Base-by-base conservation (phyloP, 805 yeast species). In the Wickerhamiella bombiphila region DNA sequence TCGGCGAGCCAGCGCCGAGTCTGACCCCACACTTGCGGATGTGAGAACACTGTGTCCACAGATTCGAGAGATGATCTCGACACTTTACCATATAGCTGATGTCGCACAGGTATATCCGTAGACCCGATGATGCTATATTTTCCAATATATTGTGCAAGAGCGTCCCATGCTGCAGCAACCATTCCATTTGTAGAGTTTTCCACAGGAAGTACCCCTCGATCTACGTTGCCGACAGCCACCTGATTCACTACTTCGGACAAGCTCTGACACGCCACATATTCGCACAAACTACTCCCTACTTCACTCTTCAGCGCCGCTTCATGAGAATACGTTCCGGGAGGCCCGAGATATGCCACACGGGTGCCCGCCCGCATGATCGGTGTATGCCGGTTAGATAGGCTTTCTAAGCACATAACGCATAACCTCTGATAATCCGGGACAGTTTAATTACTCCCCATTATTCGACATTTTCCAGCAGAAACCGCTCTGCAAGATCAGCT, bases 11-110 rank as follows among this genome's bases (percentile, higher is more conserved):
- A 91, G 17, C 61, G 55, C 2, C 68, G 61, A 35, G 81, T 76
- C 55, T 88, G 98, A 7, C 95, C 93, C 98, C 98, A 88, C 0
- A 86, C 98, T 56, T 88, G 98, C 2, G 98, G 96, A 58, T 88
- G 98, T 3, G 95, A 80, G 59, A 80, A 81, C 15, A 88, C 68
- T 22, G 65, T 69, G 13, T 53, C 57, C 36, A 85, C 68, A 11
- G 65, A 54, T 1, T 55, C 45, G 3, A 77, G 46, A 24, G 63
- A 22, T n/a, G n/a, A n/a, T n/a, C n/a, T n/a, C 29, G 42, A 29
- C 6, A 33, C 65, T 44, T 55, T 61, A 3, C 76, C 58, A 42
- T 76, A 61, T 28, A 88, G 63, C 54, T 78, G 77, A 60, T 91
- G 97, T 41, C 74, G 77, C 42, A 88, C 81, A 1, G 78, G 56